Conservation (phyloP, 176 grass and related monocot genomes). For the Chloris gayana region DNA sequence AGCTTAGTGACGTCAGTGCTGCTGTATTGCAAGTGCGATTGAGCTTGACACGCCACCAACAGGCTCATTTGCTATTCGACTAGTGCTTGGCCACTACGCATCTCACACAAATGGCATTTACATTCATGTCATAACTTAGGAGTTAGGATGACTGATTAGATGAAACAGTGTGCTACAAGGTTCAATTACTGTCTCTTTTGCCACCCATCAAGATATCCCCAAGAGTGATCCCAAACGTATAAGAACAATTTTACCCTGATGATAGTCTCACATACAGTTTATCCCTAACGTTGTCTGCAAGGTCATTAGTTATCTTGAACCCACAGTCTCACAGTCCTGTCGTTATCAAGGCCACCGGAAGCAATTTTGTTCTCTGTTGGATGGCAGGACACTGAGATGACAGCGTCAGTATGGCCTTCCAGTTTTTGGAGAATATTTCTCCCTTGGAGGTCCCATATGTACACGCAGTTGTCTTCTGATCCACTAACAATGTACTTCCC, state of each 20-base stretch:
- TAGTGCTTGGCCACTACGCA: no score
- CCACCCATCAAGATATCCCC: neutral
- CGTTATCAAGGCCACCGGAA: constrained; percentile 71
- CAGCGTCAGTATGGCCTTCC: constrained; percentile 78
- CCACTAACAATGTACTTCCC: constrained; percentile 87
- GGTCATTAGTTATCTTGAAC: constrained; percentile 62
- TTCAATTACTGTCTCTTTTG: neutral
- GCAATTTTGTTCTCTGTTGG: constrained; percentile 80
- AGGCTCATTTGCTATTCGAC: no score
- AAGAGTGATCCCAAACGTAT: neutral
- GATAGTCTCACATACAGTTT: neutral
- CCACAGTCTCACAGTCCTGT: constrained; percentile 79
- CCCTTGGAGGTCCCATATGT: constrained; percentile 97
- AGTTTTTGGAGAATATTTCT: constrained; percentile 88
- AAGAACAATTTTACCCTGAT: neutral
- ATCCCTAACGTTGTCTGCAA: neutral
- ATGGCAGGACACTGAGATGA: constrained; percentile 84
- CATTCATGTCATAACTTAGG: no score
- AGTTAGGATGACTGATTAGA: no score
- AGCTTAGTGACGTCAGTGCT: no score
- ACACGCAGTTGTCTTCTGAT: constrained; percentile 84
- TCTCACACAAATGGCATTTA: no score
- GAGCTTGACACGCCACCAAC: no score
- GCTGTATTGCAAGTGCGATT: no score
- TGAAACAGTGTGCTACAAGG: no score